phyloP scores from a whole-genome alignment of 352 stramenopile genomes.

The Phytophthora cryptogea region DNA sequence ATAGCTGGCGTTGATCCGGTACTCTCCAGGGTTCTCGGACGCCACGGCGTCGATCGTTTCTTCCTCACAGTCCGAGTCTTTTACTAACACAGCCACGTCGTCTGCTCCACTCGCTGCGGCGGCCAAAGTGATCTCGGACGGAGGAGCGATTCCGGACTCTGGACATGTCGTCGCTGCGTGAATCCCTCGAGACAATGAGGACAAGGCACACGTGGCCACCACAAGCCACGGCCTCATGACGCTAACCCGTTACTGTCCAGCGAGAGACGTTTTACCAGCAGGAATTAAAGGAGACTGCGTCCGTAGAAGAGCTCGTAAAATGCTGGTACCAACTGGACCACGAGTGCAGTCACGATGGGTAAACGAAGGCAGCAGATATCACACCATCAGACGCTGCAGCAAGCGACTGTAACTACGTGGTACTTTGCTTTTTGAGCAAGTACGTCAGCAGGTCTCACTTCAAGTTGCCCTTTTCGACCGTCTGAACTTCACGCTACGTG shows the following conservation, averaged over 20 bases:
- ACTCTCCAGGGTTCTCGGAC: slow-evolving; percentile 30
- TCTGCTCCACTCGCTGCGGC: slow-evolving; percentile 23
- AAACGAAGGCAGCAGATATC: slow-evolving; percentile 10
- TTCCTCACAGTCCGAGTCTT: slow-evolving; percentile 31
- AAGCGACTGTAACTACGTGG: too few species aligned
- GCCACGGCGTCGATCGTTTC: slow-evolving; percentile 22
- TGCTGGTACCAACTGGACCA: slow-evolving; percentile 5
- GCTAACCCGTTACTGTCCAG: slow-evolving; percentile 6
- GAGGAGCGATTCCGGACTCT: slow-evolving; percentile 26
- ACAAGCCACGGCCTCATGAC: slow-evolving; percentile 14
- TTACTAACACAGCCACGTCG: slow-evolving; percentile 32
- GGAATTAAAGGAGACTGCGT: not conserved
- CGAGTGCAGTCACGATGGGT: slow-evolving; percentile 35
- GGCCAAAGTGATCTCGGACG: slow-evolving; percentile 26
- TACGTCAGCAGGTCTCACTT: slow-evolving; percentile 8
- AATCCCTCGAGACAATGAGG: slow-evolving; percentile 1
- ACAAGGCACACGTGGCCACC: slow-evolving; percentile 6
- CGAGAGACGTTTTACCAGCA: not conserved
- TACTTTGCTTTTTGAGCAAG: not conserved
- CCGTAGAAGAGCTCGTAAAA: slow-evolving; percentile 10
- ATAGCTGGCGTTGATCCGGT: slow-evolving; percentile 37
- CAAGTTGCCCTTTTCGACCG: slow-evolving; percentile 4
- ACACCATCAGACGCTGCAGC: not conserved
- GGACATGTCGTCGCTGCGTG: slow-evolving; percentile 26
- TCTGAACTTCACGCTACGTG: not conserved